phyloP scores from a whole-genome alignment of 1,284 basidiomycete species.

The Psilocybe mexicana region DNA sequence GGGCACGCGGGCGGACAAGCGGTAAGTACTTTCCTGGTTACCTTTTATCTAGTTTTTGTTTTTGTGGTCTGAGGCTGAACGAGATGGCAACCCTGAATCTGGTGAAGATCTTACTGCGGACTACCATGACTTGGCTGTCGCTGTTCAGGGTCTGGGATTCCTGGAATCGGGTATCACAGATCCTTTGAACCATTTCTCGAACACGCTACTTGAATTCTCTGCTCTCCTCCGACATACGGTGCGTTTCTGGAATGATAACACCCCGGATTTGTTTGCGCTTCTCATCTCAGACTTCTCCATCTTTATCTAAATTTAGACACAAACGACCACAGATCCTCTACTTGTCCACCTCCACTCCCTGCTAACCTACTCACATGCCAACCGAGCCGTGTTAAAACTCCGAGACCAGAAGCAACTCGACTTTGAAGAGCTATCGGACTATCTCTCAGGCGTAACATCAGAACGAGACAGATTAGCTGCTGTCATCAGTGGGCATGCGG shows the following conservation, averaged over 20 bases:
- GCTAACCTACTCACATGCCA: constrained; percentile 85
- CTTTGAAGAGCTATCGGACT: constrained; percentile 96
- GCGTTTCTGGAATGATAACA: constrained; percentile 25
- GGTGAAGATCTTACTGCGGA: constrained; percentile 92
- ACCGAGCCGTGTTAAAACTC: constrained; percentile 88
- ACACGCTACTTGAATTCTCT: constrained; percentile 92
- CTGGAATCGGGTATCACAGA: constrained; percentile 98
- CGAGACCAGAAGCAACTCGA: constrained; percentile 99
- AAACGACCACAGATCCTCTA: constrained; percentile 85
- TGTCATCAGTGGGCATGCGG: constrained; percentile 78
- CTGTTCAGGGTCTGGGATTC: constrained; percentile 95
- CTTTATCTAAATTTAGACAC: constrained; percentile 53
- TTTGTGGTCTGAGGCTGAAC: constrained; percentile 71
- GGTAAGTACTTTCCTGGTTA: constrained; percentile 62
- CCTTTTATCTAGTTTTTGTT: constrained; percentile 29
- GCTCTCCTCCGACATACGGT: constrained; percentile 82
- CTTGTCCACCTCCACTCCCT: constrained; percentile 88
- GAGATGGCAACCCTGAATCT: constrained; percentile 75
- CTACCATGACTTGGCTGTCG: constrained; percentile 95
- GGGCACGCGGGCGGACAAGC: constrained; percentile 76
- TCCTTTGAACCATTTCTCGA: constrained; percentile 93
- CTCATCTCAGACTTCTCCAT: background rate
- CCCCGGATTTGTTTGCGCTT: too few species aligned
- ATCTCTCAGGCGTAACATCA: constrained; percentile 86
- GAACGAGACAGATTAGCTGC: constrained; percentile 93